Base-by-base conservation (phyloP, 208 protist genomes). In the Kentomonas sorsogonicus region DNA sequence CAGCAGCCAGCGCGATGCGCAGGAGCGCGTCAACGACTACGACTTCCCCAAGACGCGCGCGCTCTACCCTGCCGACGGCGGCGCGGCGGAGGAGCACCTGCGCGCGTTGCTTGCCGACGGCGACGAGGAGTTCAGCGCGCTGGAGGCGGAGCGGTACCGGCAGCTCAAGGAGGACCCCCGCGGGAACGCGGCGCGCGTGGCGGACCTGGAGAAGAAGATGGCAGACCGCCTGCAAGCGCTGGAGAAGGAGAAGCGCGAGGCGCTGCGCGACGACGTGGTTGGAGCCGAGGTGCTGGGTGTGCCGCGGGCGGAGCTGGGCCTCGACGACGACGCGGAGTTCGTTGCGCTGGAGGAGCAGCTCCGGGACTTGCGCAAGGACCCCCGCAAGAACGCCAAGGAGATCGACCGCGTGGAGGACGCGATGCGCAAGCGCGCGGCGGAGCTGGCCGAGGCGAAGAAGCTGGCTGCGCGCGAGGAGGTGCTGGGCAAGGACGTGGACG, bases 141-240 rank as follows among this genome's bases (percentile, higher is more conserved):
- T 71, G 31, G 83, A 91, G 67, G 74, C 79, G 34, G 71, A 89
- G 55, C 78, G 80, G 4, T 77, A 88, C 11, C 70, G 67, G 23
- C 66, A 88, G 16, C 33, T 41, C 16, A 54, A 84, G 15, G 60
- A 74, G 51, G 63, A 69, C 60, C 56, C 78, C 60, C 57, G 68
- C 31, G 69, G 75, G 39, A 87, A 89, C 41, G 77, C 71, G 7
- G 60, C 16, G 25, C 26, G 27, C 16, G 26, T 50, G 22, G 38
- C 30, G 20, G 40, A 31, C 33, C 38, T 47, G 0, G 67, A 69
- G 15, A 64, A 71, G 29, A 63, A 61, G 30, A 60, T 50, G 22
- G 55, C 64, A 51, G 58, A 69, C 13, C 58, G 77, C 9, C 70
- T 68, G 7, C 44, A 50, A 3, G 38, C 10, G 29, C 30, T 66